Percentiles rank a stretch among this genome's conserved stretches.
Evolutionary conservation across 345 rosid genomes (phyloP).

Genomic region (Rhizophora apiculata): DNA sequence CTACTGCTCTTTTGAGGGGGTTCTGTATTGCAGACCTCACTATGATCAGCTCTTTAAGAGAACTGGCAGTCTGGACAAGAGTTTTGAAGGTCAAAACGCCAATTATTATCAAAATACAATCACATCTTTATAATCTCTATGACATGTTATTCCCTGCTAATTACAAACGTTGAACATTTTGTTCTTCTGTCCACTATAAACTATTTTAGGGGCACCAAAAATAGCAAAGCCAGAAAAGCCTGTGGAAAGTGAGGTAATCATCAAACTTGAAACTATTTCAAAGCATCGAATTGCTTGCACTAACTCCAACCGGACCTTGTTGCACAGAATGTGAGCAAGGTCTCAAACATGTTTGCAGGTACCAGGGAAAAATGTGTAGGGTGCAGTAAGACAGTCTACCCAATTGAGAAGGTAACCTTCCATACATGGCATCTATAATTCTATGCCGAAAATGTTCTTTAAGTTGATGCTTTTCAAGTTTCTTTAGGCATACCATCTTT

Average conservation of each 20-base stretch:
- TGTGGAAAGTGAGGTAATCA: conserved; percentile 43
- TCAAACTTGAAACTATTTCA: not conserved
- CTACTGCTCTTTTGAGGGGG: conserved; percentile 62
- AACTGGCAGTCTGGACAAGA: conserved; percentile 62
- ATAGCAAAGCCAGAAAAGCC: conserved; percentile 45
- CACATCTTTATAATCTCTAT: not conserved
- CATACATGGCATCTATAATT: too few relatives aligned
- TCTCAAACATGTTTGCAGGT: conserved; percentile 47
- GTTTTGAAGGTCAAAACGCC: conserved; percentile 48
- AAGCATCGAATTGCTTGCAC: not conserved
- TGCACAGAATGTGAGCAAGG: conserved; percentile 40
- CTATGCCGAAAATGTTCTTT: too few relatives aligned
- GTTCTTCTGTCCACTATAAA: not conserved
- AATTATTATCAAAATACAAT: not conserved
- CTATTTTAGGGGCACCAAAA: conserved; percentile 53
- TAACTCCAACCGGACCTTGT: not conserved
- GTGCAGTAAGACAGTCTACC: conserved; percentile 53
- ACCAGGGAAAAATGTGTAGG: conserved; percentile 52
- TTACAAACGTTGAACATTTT: not conserved
- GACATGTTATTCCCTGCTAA: not conserved
- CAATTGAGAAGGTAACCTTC: conserved; percentile 50
- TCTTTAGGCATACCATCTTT: too few relatives aligned
- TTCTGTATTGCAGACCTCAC: conserved; percentile 66
- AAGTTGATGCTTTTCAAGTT: too few relatives aligned
- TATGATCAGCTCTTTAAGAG: conserved; percentile 65